A percentile compares a stretch with the other conserved stretches of the same genome.
Conservation (phyloP, 129 eudicot genomes). For the Gnaphalium uliginosum region DNA sequence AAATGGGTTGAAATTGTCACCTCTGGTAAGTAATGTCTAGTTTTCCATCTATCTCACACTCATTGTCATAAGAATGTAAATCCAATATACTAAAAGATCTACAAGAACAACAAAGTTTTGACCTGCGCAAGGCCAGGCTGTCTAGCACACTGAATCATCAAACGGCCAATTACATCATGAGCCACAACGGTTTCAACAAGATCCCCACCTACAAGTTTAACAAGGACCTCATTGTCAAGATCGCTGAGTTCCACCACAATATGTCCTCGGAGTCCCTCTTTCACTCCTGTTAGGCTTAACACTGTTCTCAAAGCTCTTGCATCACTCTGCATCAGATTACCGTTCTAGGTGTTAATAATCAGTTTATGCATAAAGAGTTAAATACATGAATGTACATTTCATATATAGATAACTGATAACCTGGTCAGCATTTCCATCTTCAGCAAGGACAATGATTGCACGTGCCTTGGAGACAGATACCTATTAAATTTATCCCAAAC, state of each 20-base stretch:
- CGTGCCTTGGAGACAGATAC: conserved; percentile 93
- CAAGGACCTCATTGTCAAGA: conserved; percentile 90
- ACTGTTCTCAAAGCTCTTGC: conserved; percentile 90
- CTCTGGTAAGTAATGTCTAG: conserved; percentile 9
- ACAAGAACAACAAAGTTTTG: conserved; percentile 12
- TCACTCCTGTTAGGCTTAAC: conserved; percentile 79
- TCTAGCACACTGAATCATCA: conserved; percentile 92
- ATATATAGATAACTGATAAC: conserved; percentile 37
- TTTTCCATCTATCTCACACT: neutral
- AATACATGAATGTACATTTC: neutral
- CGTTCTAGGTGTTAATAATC: conserved; percentile 1
- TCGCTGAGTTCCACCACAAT: conserved; percentile 84
- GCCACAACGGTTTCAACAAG: conserved; percentile 94
- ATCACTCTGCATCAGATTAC: conserved; percentile 65
- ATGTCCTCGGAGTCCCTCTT: conserved; percentile 78
- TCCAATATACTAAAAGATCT: neutral
- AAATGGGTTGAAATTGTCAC: neutral
- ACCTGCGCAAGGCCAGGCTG: conserved; percentile 98
- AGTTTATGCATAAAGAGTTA: conserved; percentile 19
- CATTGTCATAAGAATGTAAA: neutral
- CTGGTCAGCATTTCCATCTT: conserved; percentile 94
- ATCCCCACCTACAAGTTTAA: conserved; percentile 87
- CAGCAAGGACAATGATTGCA: conserved; percentile 84
- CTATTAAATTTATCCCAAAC: conserved; percentile 35
- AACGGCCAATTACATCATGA: conserved; percentile 90